phyloP scores from a whole-genome alignment of 345 rosid species.

The Geranium brycei region DNA sequence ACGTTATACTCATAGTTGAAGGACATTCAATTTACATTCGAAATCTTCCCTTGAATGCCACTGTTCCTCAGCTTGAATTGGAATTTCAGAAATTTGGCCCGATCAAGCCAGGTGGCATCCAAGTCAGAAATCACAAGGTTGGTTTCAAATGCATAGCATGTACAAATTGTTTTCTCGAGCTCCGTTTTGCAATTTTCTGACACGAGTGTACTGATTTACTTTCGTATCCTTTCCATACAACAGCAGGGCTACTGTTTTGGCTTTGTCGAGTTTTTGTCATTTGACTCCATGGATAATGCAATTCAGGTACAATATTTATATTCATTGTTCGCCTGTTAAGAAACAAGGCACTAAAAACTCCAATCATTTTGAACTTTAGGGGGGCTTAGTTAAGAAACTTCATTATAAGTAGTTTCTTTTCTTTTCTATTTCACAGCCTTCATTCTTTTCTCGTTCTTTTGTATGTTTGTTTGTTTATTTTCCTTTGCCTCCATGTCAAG shows the following conservation, averaged over 20 bases:
- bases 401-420: no score
- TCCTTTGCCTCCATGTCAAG: no score
- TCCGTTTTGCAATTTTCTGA: not conserved
- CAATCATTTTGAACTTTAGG: no score
- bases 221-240: conserved; percentile 14
- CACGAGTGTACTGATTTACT: conserved; percentile 4
- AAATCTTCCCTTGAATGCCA: conserved; percentile 36
- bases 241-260: conserved; percentile 71
- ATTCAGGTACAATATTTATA: conserved; percentile 28
- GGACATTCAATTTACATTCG: conserved; percentile 58
- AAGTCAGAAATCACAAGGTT: conserved; percentile 68
- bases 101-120: conserved; percentile 51
- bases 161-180: not conserved
- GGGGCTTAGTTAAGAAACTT: no score
- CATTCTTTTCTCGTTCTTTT: no score
- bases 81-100: conserved; percentile 62
- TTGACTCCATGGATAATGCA: conserved; percentile 40
- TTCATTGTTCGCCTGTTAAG: not conserved
- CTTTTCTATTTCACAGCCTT: no score
- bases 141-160: conserved; percentile 10
- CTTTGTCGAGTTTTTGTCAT: conserved; percentile 54
- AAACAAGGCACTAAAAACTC: no score
- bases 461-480: no score
- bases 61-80: conserved; percentile 41
- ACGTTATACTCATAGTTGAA: conserved; percentile 30